Percentiles rank a stretch among this genome's conserved stretches.
Conservation (phyloP, 345 rosid genomes). For the Salix arbutifolia region DNA sequence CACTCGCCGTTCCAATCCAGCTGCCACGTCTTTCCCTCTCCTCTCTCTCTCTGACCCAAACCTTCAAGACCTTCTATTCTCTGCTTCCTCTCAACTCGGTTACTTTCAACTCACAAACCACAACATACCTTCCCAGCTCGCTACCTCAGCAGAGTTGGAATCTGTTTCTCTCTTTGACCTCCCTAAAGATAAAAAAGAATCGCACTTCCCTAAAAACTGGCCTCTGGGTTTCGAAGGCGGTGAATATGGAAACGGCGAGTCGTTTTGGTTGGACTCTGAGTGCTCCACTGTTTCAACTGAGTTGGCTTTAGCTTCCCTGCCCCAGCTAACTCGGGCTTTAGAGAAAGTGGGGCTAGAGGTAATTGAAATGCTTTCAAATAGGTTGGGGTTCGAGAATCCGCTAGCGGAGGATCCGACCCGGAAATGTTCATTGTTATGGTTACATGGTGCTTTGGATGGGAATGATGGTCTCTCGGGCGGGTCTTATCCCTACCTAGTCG, state of each 20-base stretch:
- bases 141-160: conserved; percentile 56
- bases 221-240: conserved; percentile 63
- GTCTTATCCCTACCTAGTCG: conserved; percentile 63
- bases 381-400: conserved; percentile 55
- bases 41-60: conserved; percentile 34
- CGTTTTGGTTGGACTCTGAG: conserved; percentile 49
- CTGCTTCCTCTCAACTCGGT: conserved; percentile 42
- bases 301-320: conserved; percentile 37
- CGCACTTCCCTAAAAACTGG: conserved; percentile 60
- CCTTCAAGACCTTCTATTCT: conserved; percentile 28
- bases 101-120: conserved; percentile 52
- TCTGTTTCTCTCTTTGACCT: conserved; percentile 51
- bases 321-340: conserved; percentile 39
- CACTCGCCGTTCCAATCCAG: conserved; percentile 27
- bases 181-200: conserved; percentile 31
- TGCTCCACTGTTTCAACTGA: conserved; percentile 36
- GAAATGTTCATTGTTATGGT: conserved; percentile 47
- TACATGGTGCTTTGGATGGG: conserved; percentile 30
- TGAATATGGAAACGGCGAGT: conserved; percentile 35
- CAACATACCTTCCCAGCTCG: conserved; percentile 43
- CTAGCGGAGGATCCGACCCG: conserved; percentile 44
- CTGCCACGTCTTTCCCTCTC: conserved; percentile 29
- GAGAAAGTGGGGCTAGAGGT: conserved; percentile 56
- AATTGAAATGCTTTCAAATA: conserved; percentile 37
- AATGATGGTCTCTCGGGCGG: conserved; percentile 39